Conservation (phyloP, 306 rosid genomes). For the Sicyos baderoa region DNA sequence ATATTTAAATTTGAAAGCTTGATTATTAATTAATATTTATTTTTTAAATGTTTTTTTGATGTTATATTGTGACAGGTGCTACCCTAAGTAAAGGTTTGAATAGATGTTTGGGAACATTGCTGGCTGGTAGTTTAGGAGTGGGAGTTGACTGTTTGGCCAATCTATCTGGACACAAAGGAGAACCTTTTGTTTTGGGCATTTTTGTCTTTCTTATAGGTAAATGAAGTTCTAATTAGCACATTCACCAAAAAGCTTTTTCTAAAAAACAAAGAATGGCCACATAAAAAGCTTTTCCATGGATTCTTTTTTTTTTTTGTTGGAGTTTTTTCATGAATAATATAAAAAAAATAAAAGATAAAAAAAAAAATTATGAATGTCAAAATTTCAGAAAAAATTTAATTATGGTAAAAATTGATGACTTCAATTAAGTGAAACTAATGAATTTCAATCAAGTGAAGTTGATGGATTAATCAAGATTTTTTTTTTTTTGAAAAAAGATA, state of each 20-base stretch:
- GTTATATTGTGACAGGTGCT: constrained; percentile 40
- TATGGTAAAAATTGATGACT: too few species aligned
- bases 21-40: background rate
- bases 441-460: too few species aligned
- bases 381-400: too few species aligned
- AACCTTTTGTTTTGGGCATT: constrained; percentile 55
- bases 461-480: too few species aligned
- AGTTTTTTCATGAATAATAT: too few species aligned
- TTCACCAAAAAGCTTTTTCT: background rate
- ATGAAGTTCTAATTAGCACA: background rate
- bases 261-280: too few species aligned
- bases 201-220: constrained; percentile 76
- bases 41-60: background rate
- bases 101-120: constrained; percentile 70
- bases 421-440: too few species aligned
- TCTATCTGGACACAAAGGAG: constrained; percentile 52
- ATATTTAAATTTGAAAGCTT: background rate
- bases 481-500: too few species aligned
- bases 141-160: constrained; percentile 61
- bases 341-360: too few species aligned
- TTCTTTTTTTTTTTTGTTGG: too few species aligned
- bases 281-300: too few species aligned
- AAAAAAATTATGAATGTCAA: too few species aligned
- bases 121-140: constrained; percentile 74
- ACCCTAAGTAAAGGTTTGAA: constrained; percentile 66